Base-by-base conservation (phyloP, 2,329 filamentous ascomycete genomes). In the Arthroderma uncinatum region DNA sequence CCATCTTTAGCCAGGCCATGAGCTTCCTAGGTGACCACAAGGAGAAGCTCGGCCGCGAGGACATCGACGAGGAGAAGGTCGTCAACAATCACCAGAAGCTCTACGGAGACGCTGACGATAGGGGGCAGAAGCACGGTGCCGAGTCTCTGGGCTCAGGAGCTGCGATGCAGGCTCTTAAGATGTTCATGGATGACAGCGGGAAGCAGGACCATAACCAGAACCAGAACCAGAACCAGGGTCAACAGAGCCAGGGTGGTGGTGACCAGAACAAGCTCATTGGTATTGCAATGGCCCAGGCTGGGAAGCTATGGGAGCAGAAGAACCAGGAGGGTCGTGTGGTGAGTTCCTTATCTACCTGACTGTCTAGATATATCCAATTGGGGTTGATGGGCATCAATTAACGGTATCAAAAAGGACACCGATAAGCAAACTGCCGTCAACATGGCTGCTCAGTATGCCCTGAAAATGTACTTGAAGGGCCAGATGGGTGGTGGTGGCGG, bases 391-490 rank as follows among this genome's bases (percentile, higher is more conserved):
- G 23, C 78, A 14, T 33, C 23, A 16, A 53, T 36, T 19, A 39
- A n/a, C 2, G 25, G 7, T 57, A 14, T 28, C 2, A 10, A 14
- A n/a, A 57, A 74, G 71, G 61, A 79, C 25, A 81, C 85, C 4
- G 86, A 82, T 73, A 95, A 95, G 80, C 83, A 95, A 73, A 84
- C 83, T 52, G 89, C 83, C 53, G 76, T 96, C 50, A 83, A 86
- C 68, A 78, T 84, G 70, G 91, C 91, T 2, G 90, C 84, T 1
- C 85, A 95, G 78, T 86, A 88, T 80, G 91, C 90, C 2, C 72
- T 95, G 65, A 90, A 95, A 80, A 86, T 95, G 82, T 95, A 91
- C 72, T 75, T 94, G 76, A 91, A 95, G 81, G 83, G 80, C 64
- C 79, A 89, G 69, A 79, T 79, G 19, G 71, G 78, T 61, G 74